phyloP scores from a whole-genome alignment of 2,329 filamentous ascomycete species.

The Bipolaris zeicola region DNA sequence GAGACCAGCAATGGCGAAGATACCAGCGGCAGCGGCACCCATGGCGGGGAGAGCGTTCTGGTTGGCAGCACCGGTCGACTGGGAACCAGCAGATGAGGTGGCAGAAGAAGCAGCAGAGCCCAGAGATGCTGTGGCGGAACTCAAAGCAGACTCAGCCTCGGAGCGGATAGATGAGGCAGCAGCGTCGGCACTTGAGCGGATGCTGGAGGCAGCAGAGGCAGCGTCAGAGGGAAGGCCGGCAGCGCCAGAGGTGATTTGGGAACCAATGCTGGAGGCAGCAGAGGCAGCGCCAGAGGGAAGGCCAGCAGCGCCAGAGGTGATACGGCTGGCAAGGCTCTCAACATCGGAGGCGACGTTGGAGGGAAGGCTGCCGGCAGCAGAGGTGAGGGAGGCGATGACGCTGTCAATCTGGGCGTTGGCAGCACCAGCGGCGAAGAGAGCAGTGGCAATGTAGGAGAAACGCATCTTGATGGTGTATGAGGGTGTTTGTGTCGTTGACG shows the following conservation, averaged over 20 bases:
- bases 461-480: slow-evolving; percentile 35
- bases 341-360: slow-evolving; percentile 18
- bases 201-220: slow-evolving; percentile 10
- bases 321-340: slow-evolving; percentile 12
- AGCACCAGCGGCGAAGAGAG: slow-evolving; percentile 36
- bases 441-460: slow-evolving; percentile 42
- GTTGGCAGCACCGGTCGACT: slow-evolving; percentile 25
- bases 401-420: slow-evolving; percentile 38
- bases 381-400: slow-evolving; percentile 25
- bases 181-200: slow-evolving; percentile 14
- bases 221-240: not conserved
- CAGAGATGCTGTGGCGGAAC: slow-evolving; percentile 5
- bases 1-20: slow-evolving; percentile 39
- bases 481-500: not conserved
- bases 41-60: slow-evolving; percentile 37
- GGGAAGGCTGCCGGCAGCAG: slow-evolving; percentile 15
- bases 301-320: slow-evolving; percentile 20
- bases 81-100: slow-evolving; percentile 12
- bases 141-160: slow-evolving; percentile 18
- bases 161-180: slow-evolving; percentile 21
- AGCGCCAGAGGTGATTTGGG: slow-evolving; percentile 12
- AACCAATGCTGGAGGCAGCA: slow-evolving; percentile 17
- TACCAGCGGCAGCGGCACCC: slow-evolving; percentile 40
- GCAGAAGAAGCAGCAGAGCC: slow-evolving; percentile 2
- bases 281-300: slow-evolving; percentile 21